These are phyloP conservation scores for Stygiomarasmius scandens DNA, from an alignment of 1,284 basidiomycete species.

Conservation along the genomic window DNA sequence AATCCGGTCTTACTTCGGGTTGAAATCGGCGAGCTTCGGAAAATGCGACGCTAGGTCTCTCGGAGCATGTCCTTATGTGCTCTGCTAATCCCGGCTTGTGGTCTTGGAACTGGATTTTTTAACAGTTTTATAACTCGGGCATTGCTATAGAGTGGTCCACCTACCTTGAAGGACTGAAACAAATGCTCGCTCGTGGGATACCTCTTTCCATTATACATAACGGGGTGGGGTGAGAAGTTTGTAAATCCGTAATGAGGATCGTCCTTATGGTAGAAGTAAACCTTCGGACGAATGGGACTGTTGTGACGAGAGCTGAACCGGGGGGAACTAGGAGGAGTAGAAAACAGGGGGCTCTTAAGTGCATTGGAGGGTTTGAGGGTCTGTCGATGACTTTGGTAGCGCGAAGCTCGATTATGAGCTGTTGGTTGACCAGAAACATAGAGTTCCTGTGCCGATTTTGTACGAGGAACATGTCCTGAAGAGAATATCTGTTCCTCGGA, in stretches of 20 bases:
- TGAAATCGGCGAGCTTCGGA: conserved; percentile 67
- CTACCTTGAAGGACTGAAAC: conserved; percentile 69
- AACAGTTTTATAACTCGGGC: neutral
- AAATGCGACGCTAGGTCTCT: conserved; percentile 62
- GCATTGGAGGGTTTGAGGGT: conserved; percentile 3
- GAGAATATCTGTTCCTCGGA: conserved; percentile 26
- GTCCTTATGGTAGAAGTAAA: conserved; percentile 64
- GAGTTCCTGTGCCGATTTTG: conserved; percentile 11
- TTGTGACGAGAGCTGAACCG: neutral
- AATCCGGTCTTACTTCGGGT: conserved; percentile 58
- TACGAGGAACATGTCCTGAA: conserved; percentile 1
- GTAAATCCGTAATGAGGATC: conserved; percentile 68
- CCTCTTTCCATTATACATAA: conserved; percentile 54
- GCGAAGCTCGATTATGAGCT: neutral
- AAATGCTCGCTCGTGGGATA: conserved; percentile 73
- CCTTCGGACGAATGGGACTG: conserved; percentile 17
- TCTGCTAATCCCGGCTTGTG: conserved; percentile 62
- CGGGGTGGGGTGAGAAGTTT: conserved; percentile 65
- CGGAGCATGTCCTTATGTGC: conserved; percentile 62
- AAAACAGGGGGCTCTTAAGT: neutral
- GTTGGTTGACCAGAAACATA: neutral
- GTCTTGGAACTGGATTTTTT: conserved; percentile 53
- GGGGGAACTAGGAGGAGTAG: conserved; percentile 8
- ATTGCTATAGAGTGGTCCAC: conserved; percentile 5
- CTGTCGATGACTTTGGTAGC: conserved; percentile 1